Evolutionary conservation across 2,329 filamentous ascomycete genomes (phyloP).

Genomic region (Basipetospora chlamydospora): DNA sequence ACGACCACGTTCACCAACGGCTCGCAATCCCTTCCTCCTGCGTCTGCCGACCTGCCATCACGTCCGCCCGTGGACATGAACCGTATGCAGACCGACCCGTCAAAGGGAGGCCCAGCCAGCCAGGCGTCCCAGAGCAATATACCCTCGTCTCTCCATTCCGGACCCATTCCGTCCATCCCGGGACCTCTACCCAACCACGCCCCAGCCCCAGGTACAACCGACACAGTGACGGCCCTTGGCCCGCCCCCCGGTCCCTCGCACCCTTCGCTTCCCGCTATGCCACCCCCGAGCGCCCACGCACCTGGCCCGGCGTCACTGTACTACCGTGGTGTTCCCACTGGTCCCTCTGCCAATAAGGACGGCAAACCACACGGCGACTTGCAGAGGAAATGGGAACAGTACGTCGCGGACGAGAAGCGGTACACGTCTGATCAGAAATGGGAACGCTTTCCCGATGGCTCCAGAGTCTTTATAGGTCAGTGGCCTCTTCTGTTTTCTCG

Average conservation of each 20-base stretch:
- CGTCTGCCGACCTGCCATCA: slow-evolving; percentile 4
- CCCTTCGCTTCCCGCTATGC: not conserved
- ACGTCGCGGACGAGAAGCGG: slow-evolving; percentile 56
- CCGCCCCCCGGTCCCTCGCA: slow-evolving; percentile 3
- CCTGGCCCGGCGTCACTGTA: not conserved
- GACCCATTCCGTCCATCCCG: no score
- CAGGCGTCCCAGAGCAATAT: not conserved
- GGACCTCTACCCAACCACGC: not conserved
- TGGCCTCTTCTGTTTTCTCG: no score
- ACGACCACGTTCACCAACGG: not conserved
- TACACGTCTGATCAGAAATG: slow-evolving; percentile 68
- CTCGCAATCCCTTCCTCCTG: slow-evolving; percentile 1
- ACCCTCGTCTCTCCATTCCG: not conserved
- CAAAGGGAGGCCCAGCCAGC: not conserved
- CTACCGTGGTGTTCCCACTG: not conserved
- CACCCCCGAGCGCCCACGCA: not conserved
- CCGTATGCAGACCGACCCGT: slow-evolving; percentile 1
- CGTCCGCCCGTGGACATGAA: slow-evolving; percentile 6
- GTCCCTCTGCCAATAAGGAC: not conserved
- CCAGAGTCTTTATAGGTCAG: slow-evolving; percentile 64
- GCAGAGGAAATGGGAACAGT: slow-evolving; percentile 35
- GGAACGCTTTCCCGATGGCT: slow-evolving; percentile 66
- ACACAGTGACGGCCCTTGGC: slow-evolving; percentile 2
- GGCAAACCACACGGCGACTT: not conserved
- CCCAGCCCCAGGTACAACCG: slow-evolving; percentile 2